Conservation (phyloP, 2,329 filamentous ascomycete genomes). For the Microdochium nivale region DNA sequence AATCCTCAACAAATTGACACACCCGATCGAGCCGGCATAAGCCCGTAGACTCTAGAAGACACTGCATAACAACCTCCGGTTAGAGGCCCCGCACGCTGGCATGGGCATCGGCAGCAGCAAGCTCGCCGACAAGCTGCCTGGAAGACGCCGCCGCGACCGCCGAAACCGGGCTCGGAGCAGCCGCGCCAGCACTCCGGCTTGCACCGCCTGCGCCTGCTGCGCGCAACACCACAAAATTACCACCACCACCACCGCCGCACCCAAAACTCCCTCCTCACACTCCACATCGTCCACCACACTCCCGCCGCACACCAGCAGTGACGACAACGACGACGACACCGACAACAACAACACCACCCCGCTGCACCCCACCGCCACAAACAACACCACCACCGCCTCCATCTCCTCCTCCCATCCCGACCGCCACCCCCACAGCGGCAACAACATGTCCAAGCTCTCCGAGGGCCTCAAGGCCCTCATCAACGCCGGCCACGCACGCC, state of each 20-base stretch:
- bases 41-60: no score
- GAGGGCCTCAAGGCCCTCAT: conserved; percentile 64
- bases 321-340: neutral
- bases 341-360: neutral
- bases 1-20: no score
- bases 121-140: neutral
- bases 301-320: neutral
- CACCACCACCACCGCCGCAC: neutral
- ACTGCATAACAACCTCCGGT: no score
- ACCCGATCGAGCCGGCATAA: no score
- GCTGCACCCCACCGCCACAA: conserved; percentile 5
- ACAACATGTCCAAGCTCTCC: conserved; percentile 64
- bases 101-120: neutral
- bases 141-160: neutral
- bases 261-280: neutral
- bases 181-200: neutral
- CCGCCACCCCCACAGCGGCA: neutral
- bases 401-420: conserved; percentile 6
- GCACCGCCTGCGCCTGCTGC: neutral
- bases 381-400: conserved; percentile 8
- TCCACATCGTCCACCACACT: neutral
- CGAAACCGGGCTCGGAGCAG: neutral
- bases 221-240: neutral
- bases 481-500: conserved; percentile 58
- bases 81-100: no score